Evolutionary conservation across 176 grass and related monocot genomes (phyloP).

Genomic region (Eragrostis curvula): DNA sequence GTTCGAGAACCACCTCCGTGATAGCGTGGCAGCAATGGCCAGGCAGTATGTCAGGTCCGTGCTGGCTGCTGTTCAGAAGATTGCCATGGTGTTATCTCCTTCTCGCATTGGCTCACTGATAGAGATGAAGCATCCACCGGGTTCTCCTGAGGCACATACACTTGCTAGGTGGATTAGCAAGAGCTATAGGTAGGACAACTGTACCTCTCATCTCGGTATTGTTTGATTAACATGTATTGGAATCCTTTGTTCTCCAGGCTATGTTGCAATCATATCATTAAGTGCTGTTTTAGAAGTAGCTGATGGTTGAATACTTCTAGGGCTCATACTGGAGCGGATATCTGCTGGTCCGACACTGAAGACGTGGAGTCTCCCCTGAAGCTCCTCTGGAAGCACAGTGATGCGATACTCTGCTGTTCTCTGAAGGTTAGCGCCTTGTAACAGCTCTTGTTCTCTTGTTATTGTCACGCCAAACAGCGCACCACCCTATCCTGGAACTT

Average conservation of each 20-base stretch:
- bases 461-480: background rate
- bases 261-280: background rate
- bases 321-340: slow-evolving; percentile 71
- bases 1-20: slow-evolving; percentile 83
- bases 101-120: slow-evolving; percentile 55
- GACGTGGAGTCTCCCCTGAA: slow-evolving; percentile 55
- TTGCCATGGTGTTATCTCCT: slow-evolving; percentile 91
- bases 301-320: slow-evolving; percentile 38
- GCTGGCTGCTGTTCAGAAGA: slow-evolving; percentile 84
- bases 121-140: slow-evolving; percentile 60
- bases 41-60: slow-evolving; percentile 82
- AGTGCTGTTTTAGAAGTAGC: background rate
- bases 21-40: slow-evolving; percentile 84
- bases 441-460: background rate
- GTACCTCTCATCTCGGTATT: background rate
- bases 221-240: background rate
- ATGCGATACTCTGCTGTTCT: slow-evolving; percentile 87
- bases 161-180: slow-evolving; percentile 74
- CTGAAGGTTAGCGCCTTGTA: slow-evolving; percentile 49
- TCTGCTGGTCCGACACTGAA: slow-evolving; percentile 53
- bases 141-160: slow-evolving; percentile 78
- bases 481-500: background rate
- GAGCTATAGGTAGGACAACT: slow-evolving; percentile 73
- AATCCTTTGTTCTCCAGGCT: background rate
- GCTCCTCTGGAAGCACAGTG: slow-evolving; percentile 81